These are phyloP conservation scores for Phytophthora rubi DNA, from an alignment of 352 stramenopile species.

Conservation along the genomic window DNA sequence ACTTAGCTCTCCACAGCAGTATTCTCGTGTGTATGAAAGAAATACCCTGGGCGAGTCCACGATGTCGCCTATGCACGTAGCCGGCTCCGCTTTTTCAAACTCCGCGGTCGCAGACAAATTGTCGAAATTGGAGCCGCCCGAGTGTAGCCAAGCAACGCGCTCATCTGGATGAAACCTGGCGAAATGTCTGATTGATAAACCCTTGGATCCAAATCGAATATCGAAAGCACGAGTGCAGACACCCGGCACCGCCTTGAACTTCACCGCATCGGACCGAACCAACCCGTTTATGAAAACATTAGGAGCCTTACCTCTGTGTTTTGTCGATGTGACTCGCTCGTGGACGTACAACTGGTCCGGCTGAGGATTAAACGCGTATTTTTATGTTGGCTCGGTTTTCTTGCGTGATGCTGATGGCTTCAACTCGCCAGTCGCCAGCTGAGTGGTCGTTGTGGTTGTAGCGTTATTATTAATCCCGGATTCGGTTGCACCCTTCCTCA, in stretches of 20 bases:
- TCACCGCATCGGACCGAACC: no score
- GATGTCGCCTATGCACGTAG: neutral
- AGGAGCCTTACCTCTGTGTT: no score
- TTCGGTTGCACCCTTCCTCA: neutral
- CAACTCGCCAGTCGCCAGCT: neutral
- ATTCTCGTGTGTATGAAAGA: neutral
- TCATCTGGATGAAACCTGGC: neutral
- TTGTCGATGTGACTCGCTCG: no score
- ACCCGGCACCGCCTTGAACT: no score
- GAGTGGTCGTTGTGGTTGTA: neutral
- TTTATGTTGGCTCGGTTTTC: neutral
- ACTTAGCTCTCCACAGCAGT: constrained; percentile 2
- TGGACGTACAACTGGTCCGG: no score
- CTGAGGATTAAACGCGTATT: no score
- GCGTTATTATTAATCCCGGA: neutral
- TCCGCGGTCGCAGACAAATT: constrained; percentile 11
- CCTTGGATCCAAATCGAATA: no score
- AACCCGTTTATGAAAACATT: no score
- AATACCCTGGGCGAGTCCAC: constrained; percentile 1
- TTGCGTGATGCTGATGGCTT: neutral
- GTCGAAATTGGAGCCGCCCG: constrained; percentile 5
- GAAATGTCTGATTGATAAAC: neutral
- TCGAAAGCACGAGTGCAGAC: no score
- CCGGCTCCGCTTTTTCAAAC: neutral
- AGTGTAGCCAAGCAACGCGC: neutral